A percentile compares a stretch with the other conserved stretches of the same genome.
Conservation (phyloP, 305 asterid genomes). For the Plantago rigida region DNA sequence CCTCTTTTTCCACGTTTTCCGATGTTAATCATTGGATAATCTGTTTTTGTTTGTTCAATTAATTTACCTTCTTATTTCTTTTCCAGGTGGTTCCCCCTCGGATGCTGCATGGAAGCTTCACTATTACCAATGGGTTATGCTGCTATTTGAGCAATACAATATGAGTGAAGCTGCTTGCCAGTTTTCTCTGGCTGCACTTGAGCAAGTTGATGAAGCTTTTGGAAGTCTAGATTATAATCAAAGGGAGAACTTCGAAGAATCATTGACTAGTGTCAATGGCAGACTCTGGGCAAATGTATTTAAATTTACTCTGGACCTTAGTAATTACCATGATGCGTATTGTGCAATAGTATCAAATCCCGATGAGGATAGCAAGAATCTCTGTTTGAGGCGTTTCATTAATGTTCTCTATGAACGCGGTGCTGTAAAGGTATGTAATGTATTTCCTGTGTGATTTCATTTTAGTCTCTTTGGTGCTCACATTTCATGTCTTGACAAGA, state of each 20-base stretch:
- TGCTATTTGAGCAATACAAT: conserved; percentile 78
- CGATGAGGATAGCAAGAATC: conserved; percentile 82
- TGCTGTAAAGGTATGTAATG: conserved; percentile 54
- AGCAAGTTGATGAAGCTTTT: conserved; percentile 92
- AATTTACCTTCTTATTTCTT: conserved; percentile 23
- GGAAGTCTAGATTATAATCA: conserved; percentile 35
- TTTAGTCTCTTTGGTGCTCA: conserved; percentile 18
- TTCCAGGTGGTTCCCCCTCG: conserved; percentile 51
- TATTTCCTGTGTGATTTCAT: conserved; percentile 18
- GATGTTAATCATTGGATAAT: conserved; percentile 5
- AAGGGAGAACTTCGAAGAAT: conserved; percentile 47
- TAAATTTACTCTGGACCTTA: conserved; percentile 67
- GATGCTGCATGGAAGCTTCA: conserved; percentile 77
- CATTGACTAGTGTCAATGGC: conserved; percentile 62
- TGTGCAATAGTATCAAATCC: conserved; percentile 93
- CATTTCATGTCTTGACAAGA: too few species aligned
- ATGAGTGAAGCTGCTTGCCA: conserved; percentile 82
- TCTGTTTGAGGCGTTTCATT: conserved; percentile 87
- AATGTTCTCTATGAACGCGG: conserved; percentile 88
- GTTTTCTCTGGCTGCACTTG: conserved; percentile 87
- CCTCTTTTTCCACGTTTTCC: conserved; percentile 13
- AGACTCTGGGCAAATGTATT: conserved; percentile 89
- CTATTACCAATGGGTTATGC: conserved; percentile 97
- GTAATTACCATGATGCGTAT: conserved; percentile 75
- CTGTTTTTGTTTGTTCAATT: conserved; percentile 20